These are phyloP conservation scores for Quercus aquifolioides DNA, from an alignment of 306 rosid genomes.

Conservation along the genomic window DNA sequence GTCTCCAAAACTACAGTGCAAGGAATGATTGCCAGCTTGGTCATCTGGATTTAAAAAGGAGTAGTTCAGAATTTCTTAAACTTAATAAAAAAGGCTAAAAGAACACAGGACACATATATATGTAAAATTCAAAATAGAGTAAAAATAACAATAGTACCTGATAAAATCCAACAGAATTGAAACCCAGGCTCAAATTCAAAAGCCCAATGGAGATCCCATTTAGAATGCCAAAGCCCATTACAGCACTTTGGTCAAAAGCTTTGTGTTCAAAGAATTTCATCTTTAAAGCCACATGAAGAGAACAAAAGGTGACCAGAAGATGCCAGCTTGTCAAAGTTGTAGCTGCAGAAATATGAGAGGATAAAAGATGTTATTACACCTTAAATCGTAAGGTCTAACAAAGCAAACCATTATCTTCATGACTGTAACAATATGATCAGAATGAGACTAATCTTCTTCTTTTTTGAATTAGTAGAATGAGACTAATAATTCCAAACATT, in stretches of 20 bases:
- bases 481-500: neutral
- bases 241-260: slow-evolving; percentile 77
- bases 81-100: neutral
- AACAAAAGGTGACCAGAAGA: slow-evolving; percentile 95
- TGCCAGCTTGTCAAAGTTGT: slow-evolving; percentile 99
- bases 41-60: slow-evolving; percentile 63
- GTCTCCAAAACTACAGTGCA: slow-evolving; percentile 98
- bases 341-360: slow-evolving; percentile 51
- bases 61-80: slow-evolving; percentile 16
- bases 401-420: neutral
- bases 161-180: slow-evolving; percentile 97
- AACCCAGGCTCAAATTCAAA: slow-evolving; percentile 92
- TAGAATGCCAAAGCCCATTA: slow-evolving; percentile 87
- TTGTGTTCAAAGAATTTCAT: slow-evolving; percentile 94
- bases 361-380: neutral
- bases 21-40: slow-evolving; percentile 98
- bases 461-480: neutral
- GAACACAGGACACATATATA: slow-evolving; percentile 8
- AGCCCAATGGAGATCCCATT: slow-evolving; percentile 99
- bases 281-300: slow-evolving; percentile 81
- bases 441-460: neutral
- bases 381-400: neutral
- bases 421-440: neutral
- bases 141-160: slow-evolving; percentile 52
- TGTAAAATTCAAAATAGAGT: slow-evolving; percentile 12